phyloP scores from a whole-genome alignment of 2,329 filamentous ascomycete species.

The Cordyceps fumosorosea region DNA sequence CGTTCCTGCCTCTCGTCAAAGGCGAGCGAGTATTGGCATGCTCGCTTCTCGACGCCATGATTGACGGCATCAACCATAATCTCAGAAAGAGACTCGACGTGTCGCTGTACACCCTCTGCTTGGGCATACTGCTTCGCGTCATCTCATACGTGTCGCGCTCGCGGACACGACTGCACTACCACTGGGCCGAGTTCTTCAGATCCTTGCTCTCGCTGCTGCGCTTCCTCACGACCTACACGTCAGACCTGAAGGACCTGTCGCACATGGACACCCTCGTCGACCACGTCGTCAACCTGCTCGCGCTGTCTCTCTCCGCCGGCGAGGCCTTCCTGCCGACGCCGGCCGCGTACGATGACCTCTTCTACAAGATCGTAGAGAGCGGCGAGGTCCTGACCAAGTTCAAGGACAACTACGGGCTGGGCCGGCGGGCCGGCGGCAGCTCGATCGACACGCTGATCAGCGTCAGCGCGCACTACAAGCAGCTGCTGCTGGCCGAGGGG shows the following conservation, averaged over 20 bases:
- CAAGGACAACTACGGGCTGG: conserved; percentile 64
- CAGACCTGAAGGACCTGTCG: conserved; percentile 63
- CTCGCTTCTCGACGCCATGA: conserved; percentile 75
- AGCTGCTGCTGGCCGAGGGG: conserved; percentile 64
- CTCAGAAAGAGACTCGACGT: conserved; percentile 78
- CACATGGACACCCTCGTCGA: conserved; percentile 70
- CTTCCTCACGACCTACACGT: conserved; percentile 81
- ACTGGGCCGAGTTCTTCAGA: conserved; percentile 94
- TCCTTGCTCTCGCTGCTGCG: conserved; percentile 80
- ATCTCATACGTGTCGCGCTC: conserved; percentile 79
- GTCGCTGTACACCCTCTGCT: conserved; percentile 71
- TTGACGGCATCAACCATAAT: conserved; percentile 93
- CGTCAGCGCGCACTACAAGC: conserved; percentile 80
- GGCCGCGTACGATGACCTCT: conserved; percentile 87
- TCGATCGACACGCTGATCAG: conserved; percentile 80
- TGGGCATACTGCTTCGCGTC: conserved; percentile 76
- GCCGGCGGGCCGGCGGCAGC: conserved; percentile 51
- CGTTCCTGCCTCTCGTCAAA: conserved; percentile 69
- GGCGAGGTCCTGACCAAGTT: conserved; percentile 79
- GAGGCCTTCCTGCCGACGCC: conserved; percentile 87
- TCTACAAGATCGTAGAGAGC: conserved; percentile 95
- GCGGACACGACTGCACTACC: conserved; percentile 75
- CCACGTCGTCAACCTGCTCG: conserved; percentile 73
- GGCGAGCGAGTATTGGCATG: conserved; percentile 68
- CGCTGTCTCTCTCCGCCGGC: conserved; percentile 75